phyloP scores from a whole-genome alignment of 2,329 filamentous ascomycete genomes.

The Aspergillus viridinutans region DNA sequence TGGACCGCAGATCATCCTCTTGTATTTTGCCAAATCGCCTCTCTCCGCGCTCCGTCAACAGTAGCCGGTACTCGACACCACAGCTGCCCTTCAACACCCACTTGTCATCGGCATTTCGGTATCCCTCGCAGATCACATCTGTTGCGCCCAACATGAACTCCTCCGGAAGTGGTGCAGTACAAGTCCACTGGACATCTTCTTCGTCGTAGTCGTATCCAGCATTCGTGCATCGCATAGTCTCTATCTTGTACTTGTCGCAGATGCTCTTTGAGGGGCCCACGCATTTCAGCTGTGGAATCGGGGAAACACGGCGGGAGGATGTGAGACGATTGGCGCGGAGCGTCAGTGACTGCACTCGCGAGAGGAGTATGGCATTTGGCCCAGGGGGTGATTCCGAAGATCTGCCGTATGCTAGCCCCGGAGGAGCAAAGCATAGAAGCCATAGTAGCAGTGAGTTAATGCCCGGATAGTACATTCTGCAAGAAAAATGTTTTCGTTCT shows the following conservation, averaged over 20 bases:
- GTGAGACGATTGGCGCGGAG: constrained; percentile 66
- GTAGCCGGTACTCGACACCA: constrained; percentile 80
- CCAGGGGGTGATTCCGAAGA: constrained; percentile 29
- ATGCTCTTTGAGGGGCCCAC: constrained; percentile 59
- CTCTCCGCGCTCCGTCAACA: constrained; percentile 74
- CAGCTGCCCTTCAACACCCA: constrained; percentile 91
- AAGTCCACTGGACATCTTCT: constrained; percentile 89
- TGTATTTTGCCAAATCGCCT: constrained; percentile 59
- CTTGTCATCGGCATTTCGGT: constrained; percentile 68
- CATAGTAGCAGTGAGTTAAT: constrained; percentile 13
- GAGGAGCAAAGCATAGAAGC: constrained; percentile 17
- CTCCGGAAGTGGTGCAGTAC: constrained; percentile 59
- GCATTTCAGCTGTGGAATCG: constrained; percentile 77
- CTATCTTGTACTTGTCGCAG: constrained; percentile 67
- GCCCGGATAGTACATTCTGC: constrained; percentile 18
- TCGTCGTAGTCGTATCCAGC: constrained; percentile 71
- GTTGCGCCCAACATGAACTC: constrained; percentile 76
- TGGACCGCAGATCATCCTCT: constrained; percentile 26
- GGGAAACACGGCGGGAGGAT: constrained; percentile 66
- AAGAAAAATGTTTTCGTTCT: not conserved
- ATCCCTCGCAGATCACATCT: constrained; percentile 91
- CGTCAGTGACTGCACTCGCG: constrained; percentile 71
- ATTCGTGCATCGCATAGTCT: constrained; percentile 87
- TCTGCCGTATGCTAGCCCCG: constrained; percentile 19
- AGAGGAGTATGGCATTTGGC: constrained; percentile 55